Conservation (phyloP, 805 yeast genomes). For the Cyberlindnera misumaiensis region DNA sequence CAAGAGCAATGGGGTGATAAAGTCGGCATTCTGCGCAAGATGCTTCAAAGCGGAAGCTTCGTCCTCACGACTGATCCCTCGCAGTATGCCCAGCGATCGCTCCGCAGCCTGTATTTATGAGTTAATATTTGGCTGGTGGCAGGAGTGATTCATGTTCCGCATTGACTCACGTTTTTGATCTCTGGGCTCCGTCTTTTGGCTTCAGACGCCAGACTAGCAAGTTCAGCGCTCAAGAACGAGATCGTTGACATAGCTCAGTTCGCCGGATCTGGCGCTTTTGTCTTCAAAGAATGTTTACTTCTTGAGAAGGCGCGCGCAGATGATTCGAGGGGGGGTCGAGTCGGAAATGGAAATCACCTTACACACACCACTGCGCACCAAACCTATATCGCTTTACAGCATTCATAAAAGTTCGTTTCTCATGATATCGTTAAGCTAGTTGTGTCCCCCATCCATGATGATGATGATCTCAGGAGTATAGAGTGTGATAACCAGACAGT, state of each 20-base stretch:
- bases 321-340: too few relatives aligned
- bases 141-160: not conserved
- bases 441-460: too few relatives aligned
- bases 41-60: constrained; percentile 26
- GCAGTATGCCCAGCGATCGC: constrained; percentile 40
- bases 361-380: too few relatives aligned
- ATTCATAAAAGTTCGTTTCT: too few relatives aligned
- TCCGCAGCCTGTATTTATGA: constrained; percentile 32
- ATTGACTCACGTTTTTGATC: constrained; percentile 45
- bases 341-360: too few relatives aligned
- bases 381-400: too few relatives aligned
- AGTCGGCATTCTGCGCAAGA: constrained; percentile 41
- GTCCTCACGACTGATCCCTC: constrained; percentile 18
- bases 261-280: too few relatives aligned
- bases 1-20: constrained; percentile 60
- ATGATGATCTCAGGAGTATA: too few relatives aligned
- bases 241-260: not conserved
- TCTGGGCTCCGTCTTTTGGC: constrained; percentile 65
- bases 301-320: too few relatives aligned
- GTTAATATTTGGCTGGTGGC: not conserved
- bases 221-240: constrained; percentile 34
- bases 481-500: too few relatives aligned
- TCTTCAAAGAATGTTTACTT: too few relatives aligned
- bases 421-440: too few relatives aligned
- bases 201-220: constrained; percentile 56